phyloP scores from a whole-genome alignment of 495 filamentous ascomycete genomes.

The Tetracladium setigerum region DNA sequence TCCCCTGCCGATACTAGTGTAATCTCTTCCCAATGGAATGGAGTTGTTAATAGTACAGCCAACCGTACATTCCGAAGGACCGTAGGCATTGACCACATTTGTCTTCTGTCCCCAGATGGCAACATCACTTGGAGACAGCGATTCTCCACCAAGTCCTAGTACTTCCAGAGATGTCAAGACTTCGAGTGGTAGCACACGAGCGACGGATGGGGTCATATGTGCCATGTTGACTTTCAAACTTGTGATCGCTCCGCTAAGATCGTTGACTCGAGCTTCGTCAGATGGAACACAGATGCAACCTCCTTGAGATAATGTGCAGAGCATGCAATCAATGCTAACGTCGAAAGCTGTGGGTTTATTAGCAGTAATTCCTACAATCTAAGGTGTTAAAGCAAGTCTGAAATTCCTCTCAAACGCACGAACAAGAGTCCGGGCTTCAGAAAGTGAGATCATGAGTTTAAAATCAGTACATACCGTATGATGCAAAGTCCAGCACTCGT shows the following conservation, averaged over 20 bases:
- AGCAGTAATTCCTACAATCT: too few relatives aligned
- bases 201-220: constrained; percentile 40
- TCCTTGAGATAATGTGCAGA: constrained; percentile 65
- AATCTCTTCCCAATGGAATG: constrained; percentile 23
- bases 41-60: constrained; percentile 22
- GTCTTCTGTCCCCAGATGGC: constrained; percentile 47
- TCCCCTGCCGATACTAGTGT: constrained; percentile 22
- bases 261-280: constrained; percentile 28
- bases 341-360: constrained; percentile 47
- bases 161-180: constrained; percentile 35
- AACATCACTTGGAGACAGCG: constrained; percentile 45
- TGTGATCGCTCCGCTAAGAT: constrained; percentile 31
- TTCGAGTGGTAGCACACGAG: constrained; percentile 30
- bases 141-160: constrained; percentile 46
- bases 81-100: constrained; percentile 49
- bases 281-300: constrained; percentile 43
- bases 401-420: too few relatives aligned
- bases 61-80: constrained; percentile 35
- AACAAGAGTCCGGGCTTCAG: too few relatives aligned
- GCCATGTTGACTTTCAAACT: constrained; percentile 26
- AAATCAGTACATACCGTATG: neutral
- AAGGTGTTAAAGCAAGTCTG: too few relatives aligned
- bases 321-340: constrained; percentile 76
- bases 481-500: constrained; percentile 13
- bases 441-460: too few relatives aligned